Conservation (phyloP, 2,329 filamentous ascomycete genomes). For the Penicillium polonicum region DNA sequence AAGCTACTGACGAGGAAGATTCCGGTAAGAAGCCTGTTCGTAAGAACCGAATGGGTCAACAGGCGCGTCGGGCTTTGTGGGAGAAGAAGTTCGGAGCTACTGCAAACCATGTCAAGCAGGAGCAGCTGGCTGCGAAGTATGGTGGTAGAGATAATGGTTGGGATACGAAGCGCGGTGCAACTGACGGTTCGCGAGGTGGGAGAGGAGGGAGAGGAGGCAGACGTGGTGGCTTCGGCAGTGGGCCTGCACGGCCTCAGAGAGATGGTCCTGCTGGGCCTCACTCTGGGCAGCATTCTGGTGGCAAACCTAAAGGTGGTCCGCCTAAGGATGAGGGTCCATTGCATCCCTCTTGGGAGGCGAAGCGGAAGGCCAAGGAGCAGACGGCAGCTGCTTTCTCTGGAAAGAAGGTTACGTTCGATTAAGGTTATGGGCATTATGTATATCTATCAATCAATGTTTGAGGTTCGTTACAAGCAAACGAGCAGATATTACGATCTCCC, state of each 20-base stretch:
- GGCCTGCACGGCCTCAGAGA: slow-evolving; percentile 9
- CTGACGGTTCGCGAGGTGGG: slow-evolving; percentile 26
- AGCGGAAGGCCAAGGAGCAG: slow-evolving; percentile 58
- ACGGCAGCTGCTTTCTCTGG: slow-evolving; percentile 53
- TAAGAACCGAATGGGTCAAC: slow-evolving; percentile 64
- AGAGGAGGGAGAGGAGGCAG: slow-evolving; percentile 26
- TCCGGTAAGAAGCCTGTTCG: slow-evolving; percentile 41
- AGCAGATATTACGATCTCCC: background rate
- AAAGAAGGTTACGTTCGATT: slow-evolving; percentile 65
- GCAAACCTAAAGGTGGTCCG: slow-evolving; percentile 25
- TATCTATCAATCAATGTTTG: slow-evolving; percentile 3
- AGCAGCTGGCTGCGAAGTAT: slow-evolving; percentile 33
- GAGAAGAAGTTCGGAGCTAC: slow-evolving; percentile 61
- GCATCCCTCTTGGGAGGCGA: slow-evolving; percentile 66
- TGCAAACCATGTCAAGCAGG: slow-evolving; percentile 58
- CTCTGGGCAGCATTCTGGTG: slow-evolving; percentile 18
- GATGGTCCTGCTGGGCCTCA: slow-evolving; percentile 14
- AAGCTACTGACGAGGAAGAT: slow-evolving; percentile 47
- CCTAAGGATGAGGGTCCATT: slow-evolving; percentile 51
- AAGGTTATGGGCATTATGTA: slow-evolving; percentile 15
- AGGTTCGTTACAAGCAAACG: background rate
- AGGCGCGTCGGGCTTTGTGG: slow-evolving; percentile 59
- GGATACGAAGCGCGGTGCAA: slow-evolving; percentile 60
- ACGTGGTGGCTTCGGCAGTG: slow-evolving; percentile 18
- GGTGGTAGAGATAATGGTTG: slow-evolving; percentile 53